Conservation (phyloP, 2,329 filamentous ascomycete species). For the Aspergillus latus region DNA sequence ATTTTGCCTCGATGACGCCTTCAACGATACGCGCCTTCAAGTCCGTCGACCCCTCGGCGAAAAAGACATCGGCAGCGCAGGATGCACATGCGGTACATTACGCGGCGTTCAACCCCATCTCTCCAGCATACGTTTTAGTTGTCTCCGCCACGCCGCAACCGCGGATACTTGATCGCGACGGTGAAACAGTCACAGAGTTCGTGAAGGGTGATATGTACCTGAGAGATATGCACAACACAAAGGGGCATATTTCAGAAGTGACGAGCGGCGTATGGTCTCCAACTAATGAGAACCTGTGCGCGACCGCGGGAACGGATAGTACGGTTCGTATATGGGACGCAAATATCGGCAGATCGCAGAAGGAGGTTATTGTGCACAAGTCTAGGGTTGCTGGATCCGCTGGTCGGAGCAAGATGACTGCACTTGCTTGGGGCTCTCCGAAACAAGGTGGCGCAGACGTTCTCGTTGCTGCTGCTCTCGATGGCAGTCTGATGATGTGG, state of each 20-base stretch:
- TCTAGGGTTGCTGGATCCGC: constrained; percentile 84
- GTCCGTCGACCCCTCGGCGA: constrained; percentile 79
- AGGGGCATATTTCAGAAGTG: constrained; percentile 91
- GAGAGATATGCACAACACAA: constrained; percentile 95
- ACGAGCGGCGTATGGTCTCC: constrained; percentile 91
- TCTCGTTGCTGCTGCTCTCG: constrained; percentile 77
- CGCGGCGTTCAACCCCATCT: constrained; percentile 79
- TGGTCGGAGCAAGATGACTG: constrained; percentile 89
- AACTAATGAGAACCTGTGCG: constrained; percentile 75
- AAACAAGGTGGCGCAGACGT: constrained; percentile 75
- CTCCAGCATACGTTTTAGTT: constrained; percentile 78
- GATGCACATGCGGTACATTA: constrained; percentile 89
- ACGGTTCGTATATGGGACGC: constrained; percentile 96
- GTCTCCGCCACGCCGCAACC: constrained; percentile 87
- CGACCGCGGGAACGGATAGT: constrained; percentile 91
- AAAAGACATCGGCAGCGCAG: constrained; percentile 67
- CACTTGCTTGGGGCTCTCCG: constrained; percentile 79
- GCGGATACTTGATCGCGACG: constrained; percentile 84
- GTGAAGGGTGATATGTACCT: constrained; percentile 99
- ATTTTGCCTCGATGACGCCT: constrained; percentile 93
- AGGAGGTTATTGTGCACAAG: constrained; percentile 93
- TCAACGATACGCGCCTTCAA: constrained; percentile 93
- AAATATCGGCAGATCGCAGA: constrained; percentile 85
- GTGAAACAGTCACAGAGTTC: constrained; percentile 80
- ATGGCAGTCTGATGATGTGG: constrained; percentile 91